These are phyloP conservation scores for Sphagnum contortum DNA, from an alignment of 225 moss, liverwort and hornwort genomes.

Conservation along the genomic window DNA sequence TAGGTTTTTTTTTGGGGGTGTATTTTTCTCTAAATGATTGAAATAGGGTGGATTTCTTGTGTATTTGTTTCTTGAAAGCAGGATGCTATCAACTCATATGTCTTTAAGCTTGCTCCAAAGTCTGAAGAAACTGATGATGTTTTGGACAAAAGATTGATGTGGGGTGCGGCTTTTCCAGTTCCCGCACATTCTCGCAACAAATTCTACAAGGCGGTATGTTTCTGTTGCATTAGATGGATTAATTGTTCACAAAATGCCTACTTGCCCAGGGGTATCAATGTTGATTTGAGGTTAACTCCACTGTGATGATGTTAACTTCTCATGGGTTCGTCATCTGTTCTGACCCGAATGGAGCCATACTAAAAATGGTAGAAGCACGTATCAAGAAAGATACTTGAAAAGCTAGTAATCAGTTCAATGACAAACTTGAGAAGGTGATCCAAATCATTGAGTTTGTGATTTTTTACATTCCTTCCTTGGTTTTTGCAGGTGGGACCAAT, in stretches of 20 bases:
- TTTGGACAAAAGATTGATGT: constrained; percentile 35
- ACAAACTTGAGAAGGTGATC: not conserved
- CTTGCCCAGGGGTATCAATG: too few relatives aligned
- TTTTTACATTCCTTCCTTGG: not conserved
- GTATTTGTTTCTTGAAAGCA: constrained; percentile 11
- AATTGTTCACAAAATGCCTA: too few relatives aligned
- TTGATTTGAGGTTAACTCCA: too few relatives aligned
- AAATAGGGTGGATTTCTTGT: too few relatives aligned
- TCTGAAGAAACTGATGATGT: constrained; percentile 25
- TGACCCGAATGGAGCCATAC: too few relatives aligned
- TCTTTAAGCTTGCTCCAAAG: constrained; percentile 55
- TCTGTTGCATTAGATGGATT: not conserved
- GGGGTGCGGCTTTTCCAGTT: constrained; percentile 92
- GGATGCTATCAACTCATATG: constrained; percentile 85
- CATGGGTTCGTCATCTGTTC: too few relatives aligned
- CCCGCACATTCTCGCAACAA: constrained; percentile 59
- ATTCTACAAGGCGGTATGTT: constrained; percentile 71
- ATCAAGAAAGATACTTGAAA: too few relatives aligned
- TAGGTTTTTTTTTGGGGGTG: too few relatives aligned
- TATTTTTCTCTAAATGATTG: too few relatives aligned
- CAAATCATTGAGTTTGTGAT: not conserved
- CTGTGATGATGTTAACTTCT: too few relatives aligned
- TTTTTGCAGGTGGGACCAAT: constrained; percentile 75
- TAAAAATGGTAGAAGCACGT: too few relatives aligned
- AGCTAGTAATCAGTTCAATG: too few relatives aligned